Evolutionary conservation across 1,284 basidiomycete genomes (phyloP).

Genomic region (Tilletia indica): DNA sequence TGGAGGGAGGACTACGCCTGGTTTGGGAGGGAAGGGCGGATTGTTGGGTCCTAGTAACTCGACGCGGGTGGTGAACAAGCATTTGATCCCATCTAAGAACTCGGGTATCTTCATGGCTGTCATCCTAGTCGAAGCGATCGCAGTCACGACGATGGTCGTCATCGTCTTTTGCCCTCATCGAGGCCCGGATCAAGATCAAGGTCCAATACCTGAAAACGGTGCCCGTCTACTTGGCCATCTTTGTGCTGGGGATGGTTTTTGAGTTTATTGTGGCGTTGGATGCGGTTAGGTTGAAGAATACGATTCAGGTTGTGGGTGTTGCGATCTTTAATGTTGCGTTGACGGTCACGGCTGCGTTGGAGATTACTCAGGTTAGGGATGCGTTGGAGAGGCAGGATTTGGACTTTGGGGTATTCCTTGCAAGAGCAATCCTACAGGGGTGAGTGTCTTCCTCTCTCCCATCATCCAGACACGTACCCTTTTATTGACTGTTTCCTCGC

Average conservation of each 20-base stretch:
- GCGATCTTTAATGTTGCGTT: slow-evolving; percentile 46
- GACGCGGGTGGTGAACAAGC: neutral
- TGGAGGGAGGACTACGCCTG: neutral
- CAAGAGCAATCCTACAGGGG: slow-evolving; percentile 19
- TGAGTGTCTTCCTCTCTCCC: neutral
- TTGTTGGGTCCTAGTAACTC: slow-evolving; percentile 4
- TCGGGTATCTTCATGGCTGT: slow-evolving; percentile 17
- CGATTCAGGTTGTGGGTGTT: slow-evolving; percentile 44
- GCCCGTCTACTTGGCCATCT: slow-evolving; percentile 43
- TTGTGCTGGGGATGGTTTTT: slow-evolving; percentile 44
- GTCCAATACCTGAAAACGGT: slow-evolving; percentile 47
- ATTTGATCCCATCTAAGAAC: slow-evolving; percentile 1
- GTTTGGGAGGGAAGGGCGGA: neutral
- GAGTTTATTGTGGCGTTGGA: slow-evolving; percentile 42
- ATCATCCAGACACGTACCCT: neutral
- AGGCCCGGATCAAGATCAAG: slow-evolving; percentile 29
- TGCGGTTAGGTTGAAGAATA: slow-evolving; percentile 45
- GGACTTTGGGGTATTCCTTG: slow-evolving; percentile 31
- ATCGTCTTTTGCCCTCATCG: slow-evolving; percentile 42
- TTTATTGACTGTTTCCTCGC: neutral
- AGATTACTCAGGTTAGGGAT: slow-evolving; percentile 41
- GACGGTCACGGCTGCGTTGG: slow-evolving; percentile 39
- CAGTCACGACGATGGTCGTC: slow-evolving; percentile 39
- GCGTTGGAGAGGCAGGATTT: slow-evolving; percentile 36
- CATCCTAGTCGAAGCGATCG: slow-evolving; percentile 32